Conservation (phyloP, 768 basidiomycete genomes). For the Tricholoma hemisulphureum region DNA sequence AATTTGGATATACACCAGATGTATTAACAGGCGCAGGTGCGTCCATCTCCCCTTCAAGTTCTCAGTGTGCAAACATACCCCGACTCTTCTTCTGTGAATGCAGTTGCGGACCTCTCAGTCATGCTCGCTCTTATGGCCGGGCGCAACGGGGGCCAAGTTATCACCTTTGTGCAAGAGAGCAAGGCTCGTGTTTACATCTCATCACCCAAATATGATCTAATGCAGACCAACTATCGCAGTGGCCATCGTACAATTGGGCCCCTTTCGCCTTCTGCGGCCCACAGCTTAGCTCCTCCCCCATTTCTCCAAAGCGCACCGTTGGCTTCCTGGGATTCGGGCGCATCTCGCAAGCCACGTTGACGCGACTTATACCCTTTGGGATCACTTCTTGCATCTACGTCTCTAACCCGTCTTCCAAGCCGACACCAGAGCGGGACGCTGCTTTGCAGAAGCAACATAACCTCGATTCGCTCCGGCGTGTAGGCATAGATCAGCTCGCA, state of each 20-base stretch:
- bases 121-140: conserved; percentile 95
- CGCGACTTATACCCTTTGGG: conserved; percentile 80
- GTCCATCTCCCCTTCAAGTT: background rate
- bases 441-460: conserved; percentile 29
- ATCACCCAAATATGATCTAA: background rate
- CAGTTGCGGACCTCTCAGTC: conserved; percentile 86
- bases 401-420: conserved; percentile 50
- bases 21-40: conserved; percentile 89
- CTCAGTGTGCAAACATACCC: background rate
- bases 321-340: conserved; percentile 96
- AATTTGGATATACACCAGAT: conserved; percentile 89
- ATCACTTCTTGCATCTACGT: conserved; percentile 72
- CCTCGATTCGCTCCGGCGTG: conserved; percentile 50
- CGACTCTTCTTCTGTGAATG: background rate
- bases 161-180: conserved; percentile 65
- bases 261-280: conserved; percentile 86
- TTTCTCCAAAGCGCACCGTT: conserved; percentile 59
- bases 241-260: conserved; percentile 76
- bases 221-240: conserved; percentile 43
- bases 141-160: conserved; percentile 69
- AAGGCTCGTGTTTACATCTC: conserved; percentile 42
- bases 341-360: conserved; percentile 82
- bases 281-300: conserved; percentile 59
- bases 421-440: conserved; percentile 43
- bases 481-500: conserved; percentile 68